A percentile compares a stretch with the other conserved stretches of the same genome.
These are phyloP conservation scores for Hymenoscyphus linearis DNA, from an alignment of 2,329 filamentous ascomycete genomes.

Conservation along the genomic window DNA sequence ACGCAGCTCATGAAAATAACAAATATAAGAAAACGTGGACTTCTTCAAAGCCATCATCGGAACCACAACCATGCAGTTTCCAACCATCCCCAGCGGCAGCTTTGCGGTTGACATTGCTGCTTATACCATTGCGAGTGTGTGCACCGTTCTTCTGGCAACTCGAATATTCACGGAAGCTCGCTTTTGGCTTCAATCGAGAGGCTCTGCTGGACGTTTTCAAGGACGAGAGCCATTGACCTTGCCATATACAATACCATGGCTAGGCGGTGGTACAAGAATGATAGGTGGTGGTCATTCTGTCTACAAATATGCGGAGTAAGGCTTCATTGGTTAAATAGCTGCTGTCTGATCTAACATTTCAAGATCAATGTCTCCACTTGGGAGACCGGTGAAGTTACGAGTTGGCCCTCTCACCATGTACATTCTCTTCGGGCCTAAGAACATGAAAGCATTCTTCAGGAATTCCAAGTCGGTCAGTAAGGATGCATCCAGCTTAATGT, in stretches of 20 bases:
- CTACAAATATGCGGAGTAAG: conserved; percentile 16
- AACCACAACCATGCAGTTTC: background rate
- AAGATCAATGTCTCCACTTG: conserved; percentile 5
- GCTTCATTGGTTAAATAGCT: background rate
- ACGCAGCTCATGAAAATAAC: too few relatives aligned
- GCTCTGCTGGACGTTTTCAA: conserved; percentile 10
- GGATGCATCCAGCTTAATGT: conserved; percentile 9
- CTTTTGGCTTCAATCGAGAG: conserved; percentile 15
- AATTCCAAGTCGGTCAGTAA: conserved; percentile 15
- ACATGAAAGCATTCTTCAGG: conserved; percentile 15
- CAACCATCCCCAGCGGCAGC: background rate
- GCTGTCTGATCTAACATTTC: background rate
- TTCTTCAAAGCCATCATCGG: background rate
- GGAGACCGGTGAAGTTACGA: conserved; percentile 5
- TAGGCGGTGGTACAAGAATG: conserved; percentile 9
- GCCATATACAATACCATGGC: conserved; percentile 15
- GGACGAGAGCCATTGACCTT: conserved; percentile 15
- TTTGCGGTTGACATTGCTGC: background rate
- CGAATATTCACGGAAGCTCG: conserved; percentile 13
- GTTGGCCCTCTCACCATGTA: conserved; percentile 14
- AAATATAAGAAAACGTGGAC: background rate
- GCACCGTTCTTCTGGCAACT: conserved; percentile 4
- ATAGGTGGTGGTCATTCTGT: conserved; percentile 11
- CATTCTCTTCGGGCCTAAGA: conserved; percentile 16
- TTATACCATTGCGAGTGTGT: background rate